Base-by-base conservation (phyloP, 163 green algal genomes). In the Scenedesmus sp. region DNA sequence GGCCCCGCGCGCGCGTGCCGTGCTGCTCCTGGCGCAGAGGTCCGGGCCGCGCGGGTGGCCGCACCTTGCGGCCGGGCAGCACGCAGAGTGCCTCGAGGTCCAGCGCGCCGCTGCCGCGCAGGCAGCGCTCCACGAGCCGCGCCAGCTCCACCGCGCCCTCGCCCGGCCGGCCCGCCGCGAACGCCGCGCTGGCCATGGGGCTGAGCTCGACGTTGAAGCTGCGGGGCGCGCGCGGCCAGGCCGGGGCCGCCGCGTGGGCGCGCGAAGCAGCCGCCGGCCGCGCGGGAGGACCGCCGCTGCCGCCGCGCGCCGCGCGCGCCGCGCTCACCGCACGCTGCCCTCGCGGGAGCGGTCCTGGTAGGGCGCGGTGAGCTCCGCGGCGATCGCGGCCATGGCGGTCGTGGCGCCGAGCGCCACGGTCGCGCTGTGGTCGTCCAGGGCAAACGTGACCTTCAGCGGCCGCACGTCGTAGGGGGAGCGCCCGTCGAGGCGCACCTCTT, bases 31-130 rank as follows among this genome's bases (percentile, higher is more conserved):
- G n/a, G n/a, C n/a, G n/a, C n/a, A n/a, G n/a, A n/a, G n/a, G n/a
- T n/a, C n/a, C n/a, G n/a, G n/a, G n/a, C n/a, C n/a, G n/a, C n/a
- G n/a, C n/a, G n/a, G n/a, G n/a, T n/a, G n/a, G n/a, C 20, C 70
- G 0, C 65, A 92, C 85, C 87, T 92, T 92, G 29, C 86, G 82
- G 24, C 94, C 94, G 34, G 93, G 87, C 71, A 95, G 63, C 51
- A 98, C 91, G 78, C 91, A 96, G 60, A 98, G 87, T 10, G 95
- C 89, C 84, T 98, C 95, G 47, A 89, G 70, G 84, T 98, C 95
- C 31, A 98, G 77, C 9, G 95, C 95, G 10, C 89, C 82, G 71
- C 83, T 95, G 70, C 94, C 85, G 7, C 88, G 54, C 51, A 98
- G 74, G 6, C 79, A 87, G 0, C 92, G 73, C 75, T 98, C 95